Conservation (phyloP, 306 rosid species). For the Gleditsia sinensis region DNA sequence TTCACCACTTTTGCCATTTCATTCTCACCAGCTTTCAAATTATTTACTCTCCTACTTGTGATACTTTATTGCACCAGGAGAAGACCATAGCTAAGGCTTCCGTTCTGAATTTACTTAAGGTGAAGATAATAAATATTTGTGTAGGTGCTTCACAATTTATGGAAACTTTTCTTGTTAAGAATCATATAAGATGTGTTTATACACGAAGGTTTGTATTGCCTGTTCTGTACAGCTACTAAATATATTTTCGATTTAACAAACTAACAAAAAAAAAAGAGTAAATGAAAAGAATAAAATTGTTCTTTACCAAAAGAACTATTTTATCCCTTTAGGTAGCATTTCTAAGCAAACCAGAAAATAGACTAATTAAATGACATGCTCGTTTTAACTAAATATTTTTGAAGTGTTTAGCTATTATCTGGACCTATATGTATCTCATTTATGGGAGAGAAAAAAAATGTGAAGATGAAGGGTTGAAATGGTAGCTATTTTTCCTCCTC, state of each 20-base stretch:
- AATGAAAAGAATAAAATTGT: not conserved
- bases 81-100: not conserved
- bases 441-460: not conserved
- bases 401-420: not conserved
- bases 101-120: not conserved
- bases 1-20: not conserved
- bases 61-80: not conserved
- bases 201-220: not conserved
- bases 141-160: not conserved
- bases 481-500: not conserved
- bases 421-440: not conserved
- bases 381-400: not conserved
- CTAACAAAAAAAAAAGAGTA: not conserved
- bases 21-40: not conserved
- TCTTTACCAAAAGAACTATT: not conserved
- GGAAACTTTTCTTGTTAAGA: not conserved
- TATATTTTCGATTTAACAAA: not conserved
- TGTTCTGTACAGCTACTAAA: not conserved
- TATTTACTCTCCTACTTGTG: not conserved
- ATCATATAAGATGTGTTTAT: not conserved
- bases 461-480: not conserved
- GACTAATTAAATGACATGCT: not conserved
- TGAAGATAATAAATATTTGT: not conserved
- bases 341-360: not conserved
- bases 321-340: not conserved